Conservation (phyloP, 2,329 filamentous ascomycete genomes). For the Zymoseptoria crescenta region DNA sequence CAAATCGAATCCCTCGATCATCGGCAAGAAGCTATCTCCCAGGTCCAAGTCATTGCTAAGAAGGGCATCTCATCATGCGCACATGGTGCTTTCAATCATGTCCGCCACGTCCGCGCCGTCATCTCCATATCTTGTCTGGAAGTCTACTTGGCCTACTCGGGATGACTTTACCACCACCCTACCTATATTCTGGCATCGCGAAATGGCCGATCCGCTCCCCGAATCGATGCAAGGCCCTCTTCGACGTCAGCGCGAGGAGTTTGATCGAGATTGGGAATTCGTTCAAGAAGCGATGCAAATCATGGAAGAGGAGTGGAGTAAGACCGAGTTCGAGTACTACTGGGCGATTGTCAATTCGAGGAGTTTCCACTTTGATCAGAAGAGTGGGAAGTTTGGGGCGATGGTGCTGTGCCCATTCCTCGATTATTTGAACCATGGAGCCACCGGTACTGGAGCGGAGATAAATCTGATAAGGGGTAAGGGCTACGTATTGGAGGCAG, state of each 20-base stretch:
- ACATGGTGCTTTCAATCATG: constrained; percentile 50
- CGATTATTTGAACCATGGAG: constrained; percentile 59
- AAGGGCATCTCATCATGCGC: constrained; percentile 47
- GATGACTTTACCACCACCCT: constrained; percentile 52
- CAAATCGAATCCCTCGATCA: constrained; percentile 48
- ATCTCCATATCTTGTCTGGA: constrained; percentile 15
- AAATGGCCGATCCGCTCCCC: constrained; percentile 35
- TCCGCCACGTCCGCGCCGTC: constrained; percentile 7
- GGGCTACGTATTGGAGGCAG: constrained; percentile 50
- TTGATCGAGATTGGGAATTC: constrained; percentile 19
- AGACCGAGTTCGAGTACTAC: constrained; percentile 43
- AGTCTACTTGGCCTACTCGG: constrained; percentile 49
- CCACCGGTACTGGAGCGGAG: constrained; percentile 35
- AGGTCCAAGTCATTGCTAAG: background rate
- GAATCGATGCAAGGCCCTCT: constrained; percentile 28
- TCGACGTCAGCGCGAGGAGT: constrained; percentile 25
- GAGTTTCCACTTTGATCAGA: constrained; percentile 50
- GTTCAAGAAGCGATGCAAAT: constrained; percentile 5
- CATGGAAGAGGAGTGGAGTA: constrained; percentile 22
- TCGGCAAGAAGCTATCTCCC: constrained; percentile 1
- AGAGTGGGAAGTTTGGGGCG: constrained; percentile 46
- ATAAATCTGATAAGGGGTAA: constrained; percentile 41
- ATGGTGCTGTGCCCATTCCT: constrained; percentile 65
- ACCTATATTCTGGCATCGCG: constrained; percentile 48
- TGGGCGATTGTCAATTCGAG: constrained; percentile 56